These are phyloP conservation scores for Xylaria sp. DNA, from an alignment of 2,329 filamentous ascomycete species.

Conservation along the genomic window DNA sequence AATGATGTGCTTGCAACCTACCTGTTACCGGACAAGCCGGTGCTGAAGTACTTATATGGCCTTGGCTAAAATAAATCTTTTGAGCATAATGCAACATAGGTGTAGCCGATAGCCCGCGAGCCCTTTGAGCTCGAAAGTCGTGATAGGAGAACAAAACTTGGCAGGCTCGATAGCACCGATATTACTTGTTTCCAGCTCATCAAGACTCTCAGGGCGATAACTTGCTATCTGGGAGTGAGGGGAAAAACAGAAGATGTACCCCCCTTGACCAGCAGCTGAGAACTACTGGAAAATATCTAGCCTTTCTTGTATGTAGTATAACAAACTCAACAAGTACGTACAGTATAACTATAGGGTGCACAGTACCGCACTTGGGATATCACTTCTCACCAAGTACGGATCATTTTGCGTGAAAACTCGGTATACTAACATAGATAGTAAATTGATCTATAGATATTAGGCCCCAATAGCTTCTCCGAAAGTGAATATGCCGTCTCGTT, in stretches of 20 bases:
- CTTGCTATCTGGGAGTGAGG: background rate
- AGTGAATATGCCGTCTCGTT: conserved; percentile 1
- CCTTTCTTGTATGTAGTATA: background rate
- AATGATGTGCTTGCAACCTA: conserved; percentile 1
- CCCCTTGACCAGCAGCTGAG: background rate
- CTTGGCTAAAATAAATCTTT: background rate
- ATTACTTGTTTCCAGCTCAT: background rate
- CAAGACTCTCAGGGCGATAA: background rate
- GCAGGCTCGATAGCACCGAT: background rate
- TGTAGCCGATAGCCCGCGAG: background rate
- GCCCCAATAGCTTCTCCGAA: conserved; percentile 14
- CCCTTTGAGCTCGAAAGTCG: background rate
- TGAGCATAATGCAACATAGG: background rate
- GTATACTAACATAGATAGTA: conserved; percentile 8
- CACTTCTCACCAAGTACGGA: background rate
- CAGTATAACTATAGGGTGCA: background rate
- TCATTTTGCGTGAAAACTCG: background rate
- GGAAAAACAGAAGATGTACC: background rate
- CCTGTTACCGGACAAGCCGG: conserved; percentile 12
- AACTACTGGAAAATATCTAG: conserved; percentile 7
- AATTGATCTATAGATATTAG: background rate
- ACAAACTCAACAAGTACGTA: background rate
- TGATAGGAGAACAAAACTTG: background rate
- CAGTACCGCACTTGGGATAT: background rate
- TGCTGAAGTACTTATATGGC: conserved; percentile 1